Base-by-base conservation (phyloP, 2,329 filamentous ascomycete species). In the Westerdykella aurantiaca region DNA sequence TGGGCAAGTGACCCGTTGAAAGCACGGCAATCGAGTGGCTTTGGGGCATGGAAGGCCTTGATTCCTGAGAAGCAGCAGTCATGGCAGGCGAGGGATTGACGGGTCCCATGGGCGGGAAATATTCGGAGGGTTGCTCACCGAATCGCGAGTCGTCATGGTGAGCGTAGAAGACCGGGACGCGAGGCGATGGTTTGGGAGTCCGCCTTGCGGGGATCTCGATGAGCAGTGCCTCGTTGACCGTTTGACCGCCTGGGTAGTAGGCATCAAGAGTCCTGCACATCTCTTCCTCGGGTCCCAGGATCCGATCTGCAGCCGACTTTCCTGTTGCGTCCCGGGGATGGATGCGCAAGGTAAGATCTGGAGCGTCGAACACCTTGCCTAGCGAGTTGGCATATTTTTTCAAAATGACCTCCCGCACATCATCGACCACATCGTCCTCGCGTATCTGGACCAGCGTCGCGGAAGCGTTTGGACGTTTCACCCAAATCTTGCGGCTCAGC, bases 361-460 rank as follows among this genome's bases (percentile, higher is more conserved):
- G 93, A 10, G 93, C 79, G 70, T 98, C 93, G 67, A 90, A 96
- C 41, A 79, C 86, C 56, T 83, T 83, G 40, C 91, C 91, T 21
- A 98, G 76, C 12, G 89, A 94, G 69, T 98, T 97, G 56, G 83
- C 82, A 67, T 97, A 98, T 72, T 97, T 97, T 60, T 81, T 82
- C 56, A 97, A 73, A 45, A 97, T 93, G 75, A 88, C 81, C 56
- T 96, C 93, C 56, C 91, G 85, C 49, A 95, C 84, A 69, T 96
- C 91, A 67, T 98, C 93, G 45, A 97, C 90, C 56, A 97, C 72
- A 61, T 95, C 89, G 58, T 94, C 88, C 59, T 95, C 86, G 55
- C 81, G 78, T 57, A 95, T 86, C 48, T 85, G 82, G 43, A 98
- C 85, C 58, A 93, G 76, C 12, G 93, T 98, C 33, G 91, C 82